These are phyloP conservation scores for Starmerella bacillaris DNA, from an alignment of 805 yeast genomes.

Conservation along the genomic window DNA sequence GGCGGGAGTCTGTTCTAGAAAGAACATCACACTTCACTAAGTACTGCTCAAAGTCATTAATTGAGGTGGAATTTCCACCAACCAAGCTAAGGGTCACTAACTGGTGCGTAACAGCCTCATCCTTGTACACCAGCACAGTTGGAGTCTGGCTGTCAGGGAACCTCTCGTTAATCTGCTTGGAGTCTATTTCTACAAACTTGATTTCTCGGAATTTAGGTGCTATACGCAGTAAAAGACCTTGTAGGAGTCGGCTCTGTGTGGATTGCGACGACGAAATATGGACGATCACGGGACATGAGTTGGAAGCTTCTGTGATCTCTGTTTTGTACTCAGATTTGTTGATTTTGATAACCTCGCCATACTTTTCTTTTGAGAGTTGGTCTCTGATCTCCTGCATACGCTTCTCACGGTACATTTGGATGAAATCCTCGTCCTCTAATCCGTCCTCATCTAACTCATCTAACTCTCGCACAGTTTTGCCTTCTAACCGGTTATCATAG, in stretches of 20 bases:
- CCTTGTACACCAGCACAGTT: slow-evolving; percentile 63
- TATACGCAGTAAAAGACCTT: slow-evolving; percentile 35
- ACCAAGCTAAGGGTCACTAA: slow-evolving; percentile 59
- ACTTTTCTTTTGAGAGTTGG: slow-evolving; percentile 37
- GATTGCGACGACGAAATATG: slow-evolving; percentile 50
- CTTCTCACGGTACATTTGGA: slow-evolving; percentile 57
- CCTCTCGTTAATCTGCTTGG: slow-evolving; percentile 73
- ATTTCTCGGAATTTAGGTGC: slow-evolving; percentile 62
- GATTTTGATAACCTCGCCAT: slow-evolving; percentile 61
- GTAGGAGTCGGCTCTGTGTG: slow-evolving; percentile 55
- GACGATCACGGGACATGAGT: slow-evolving; percentile 42
- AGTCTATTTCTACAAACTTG: slow-evolving; percentile 86
- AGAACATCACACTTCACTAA: slow-evolving; percentile 53
- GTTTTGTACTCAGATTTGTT: slow-evolving; percentile 73
- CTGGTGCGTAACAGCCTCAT: slow-evolving; percentile 65
- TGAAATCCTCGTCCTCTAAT: slow-evolving; percentile 61
- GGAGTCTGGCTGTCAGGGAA: slow-evolving; percentile 88
- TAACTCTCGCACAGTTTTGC: slow-evolving; percentile 58
- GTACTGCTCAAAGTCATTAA: slow-evolving; percentile 54
- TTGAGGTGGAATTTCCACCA: slow-evolving; percentile 64
- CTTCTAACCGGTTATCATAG: slow-evolving; percentile 68
- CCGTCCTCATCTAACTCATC: slow-evolving; percentile 84
- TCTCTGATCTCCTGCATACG: slow-evolving; percentile 57
- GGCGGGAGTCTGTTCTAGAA: slow-evolving; percentile 45
- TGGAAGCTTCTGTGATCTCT: slow-evolving; percentile 73